Evolutionary conservation across 306 rosid species (phyloP).

Genomic region (Prunus dulcis): DNA sequence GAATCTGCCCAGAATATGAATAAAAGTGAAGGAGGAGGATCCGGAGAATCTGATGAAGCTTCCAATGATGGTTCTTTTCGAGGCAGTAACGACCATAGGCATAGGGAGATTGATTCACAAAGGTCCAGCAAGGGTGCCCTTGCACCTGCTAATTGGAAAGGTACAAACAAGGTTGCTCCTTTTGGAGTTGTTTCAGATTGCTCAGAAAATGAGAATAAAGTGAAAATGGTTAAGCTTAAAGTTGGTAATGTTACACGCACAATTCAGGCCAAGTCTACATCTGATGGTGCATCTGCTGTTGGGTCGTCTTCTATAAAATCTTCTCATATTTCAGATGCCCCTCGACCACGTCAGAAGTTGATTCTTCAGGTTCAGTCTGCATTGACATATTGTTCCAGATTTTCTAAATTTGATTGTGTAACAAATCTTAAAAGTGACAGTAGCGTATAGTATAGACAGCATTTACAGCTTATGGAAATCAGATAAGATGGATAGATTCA

Average conservation of each 20-base stretch:
- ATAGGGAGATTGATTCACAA: constrained; percentile 21
- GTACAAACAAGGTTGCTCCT: background rate
- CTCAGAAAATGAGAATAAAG: constrained; percentile 24
- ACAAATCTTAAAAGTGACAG: background rate
- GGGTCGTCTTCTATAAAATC: constrained; percentile 25
- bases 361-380: constrained; percentile 20
- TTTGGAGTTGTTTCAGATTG: background rate
- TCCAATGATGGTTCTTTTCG: constrained; percentile 28
- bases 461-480: background rate
- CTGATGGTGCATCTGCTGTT: constrained; percentile 27
- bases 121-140: constrained; percentile 28
- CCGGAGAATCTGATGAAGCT: constrained; percentile 39
- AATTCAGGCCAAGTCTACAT: constrained; percentile 27
- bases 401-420: background rate
- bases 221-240: constrained; percentile 35
- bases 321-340: constrained; percentile 26
- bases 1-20: constrained; percentile 21
- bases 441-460: background rate
- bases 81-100: constrained; percentile 30
- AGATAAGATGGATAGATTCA: background rate
- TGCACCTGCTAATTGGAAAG: constrained; percentile 33
- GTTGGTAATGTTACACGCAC: constrained; percentile 31
- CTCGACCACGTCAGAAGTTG: constrained; percentile 21
- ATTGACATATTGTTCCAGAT: background rate
- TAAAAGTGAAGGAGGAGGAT: constrained; percentile 28